phyloP scores from a whole-genome alignment of 2,329 filamentous ascomycete species.

The Sclerotiophoma versabilis region DNA sequence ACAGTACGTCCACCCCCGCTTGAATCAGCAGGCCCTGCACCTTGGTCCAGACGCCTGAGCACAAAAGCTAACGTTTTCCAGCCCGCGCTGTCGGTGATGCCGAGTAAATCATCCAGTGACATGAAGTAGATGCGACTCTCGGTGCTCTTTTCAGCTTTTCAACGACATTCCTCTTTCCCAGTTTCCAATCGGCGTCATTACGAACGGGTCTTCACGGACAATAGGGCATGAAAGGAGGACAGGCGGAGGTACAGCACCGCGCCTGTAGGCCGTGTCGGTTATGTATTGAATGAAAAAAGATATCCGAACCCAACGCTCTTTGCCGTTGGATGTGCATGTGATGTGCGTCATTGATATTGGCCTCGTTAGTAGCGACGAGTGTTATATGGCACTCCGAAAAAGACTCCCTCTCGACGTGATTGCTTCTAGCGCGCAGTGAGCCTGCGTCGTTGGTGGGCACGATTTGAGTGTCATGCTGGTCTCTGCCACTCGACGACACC shows the following conservation, averaged over 20 bases:
- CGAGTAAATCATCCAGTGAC: slow-evolving; percentile 42
- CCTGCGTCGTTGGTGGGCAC: background rate
- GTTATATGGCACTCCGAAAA: background rate
- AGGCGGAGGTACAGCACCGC: slow-evolving; percentile 35
- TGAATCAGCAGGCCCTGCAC: background rate
- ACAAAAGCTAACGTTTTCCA: slow-evolving; percentile 29
- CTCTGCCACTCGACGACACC: too few relatives aligned
- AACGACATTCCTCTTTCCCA: slow-evolving; percentile 46
- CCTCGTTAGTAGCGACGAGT: background rate
- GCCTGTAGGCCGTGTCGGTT: slow-evolving; percentile 39
- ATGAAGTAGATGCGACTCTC: slow-evolving; percentile 34
- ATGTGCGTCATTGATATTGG: background rate
- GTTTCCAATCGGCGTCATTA: slow-evolving; percentile 45
- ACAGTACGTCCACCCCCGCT: slow-evolving; percentile 70
- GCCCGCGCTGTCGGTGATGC: slow-evolving; percentile 48
- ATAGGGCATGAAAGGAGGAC: slow-evolving; percentile 42
- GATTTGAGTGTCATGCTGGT: background rate
- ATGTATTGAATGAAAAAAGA: slow-evolving; percentile 48
- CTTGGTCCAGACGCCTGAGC: background rate
- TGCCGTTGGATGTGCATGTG: background rate
- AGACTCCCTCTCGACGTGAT: background rate
- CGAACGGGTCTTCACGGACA: slow-evolving; percentile 42
- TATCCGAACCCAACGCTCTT: slow-evolving; percentile 28
- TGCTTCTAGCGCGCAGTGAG: background rate
- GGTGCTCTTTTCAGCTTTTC: slow-evolving; percentile 41